These are phyloP conservation scores for Chaetothyriales sp. DNA, from an alignment of 2,329 filamentous ascomycete species.

Conservation along the genomic window DNA sequence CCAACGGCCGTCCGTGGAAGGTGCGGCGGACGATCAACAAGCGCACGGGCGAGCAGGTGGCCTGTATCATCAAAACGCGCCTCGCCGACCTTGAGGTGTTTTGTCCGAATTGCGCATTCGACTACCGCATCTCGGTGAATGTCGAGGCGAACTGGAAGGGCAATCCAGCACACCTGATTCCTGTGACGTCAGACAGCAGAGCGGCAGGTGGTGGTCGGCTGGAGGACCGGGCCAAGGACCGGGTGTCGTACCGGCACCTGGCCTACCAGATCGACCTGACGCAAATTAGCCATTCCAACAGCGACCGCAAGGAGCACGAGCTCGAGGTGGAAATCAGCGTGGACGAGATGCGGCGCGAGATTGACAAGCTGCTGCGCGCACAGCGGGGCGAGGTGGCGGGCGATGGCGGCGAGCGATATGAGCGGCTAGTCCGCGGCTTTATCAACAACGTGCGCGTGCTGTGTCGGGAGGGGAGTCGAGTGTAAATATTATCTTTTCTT, in stretches of 20 bases:
- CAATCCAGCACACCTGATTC: slow-evolving; percentile 40
- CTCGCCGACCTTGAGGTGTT: slow-evolving; percentile 78
- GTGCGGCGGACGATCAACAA: slow-evolving; percentile 53
- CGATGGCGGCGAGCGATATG: slow-evolving; percentile 21
- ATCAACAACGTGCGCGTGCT: slow-evolving; percentile 36
- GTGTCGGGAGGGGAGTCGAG: slow-evolving; percentile 20
- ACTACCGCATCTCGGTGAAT: slow-evolving; percentile 89
- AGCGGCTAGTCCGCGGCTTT: slow-evolving; percentile 34
- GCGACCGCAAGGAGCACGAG: slow-evolving; percentile 31
- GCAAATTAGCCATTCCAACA: slow-evolving; percentile 54
- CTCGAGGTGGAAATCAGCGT: slow-evolving; percentile 37
- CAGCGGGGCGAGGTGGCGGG: not conserved
- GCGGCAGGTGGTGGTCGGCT: slow-evolving; percentile 25
- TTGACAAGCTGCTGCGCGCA: not conserved
- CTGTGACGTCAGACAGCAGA: slow-evolving; percentile 17
- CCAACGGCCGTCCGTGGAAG: slow-evolving; percentile 24
- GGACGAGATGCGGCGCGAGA: slow-evolving; percentile 12
- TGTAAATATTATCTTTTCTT: not conserved
- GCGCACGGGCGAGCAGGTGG: slow-evolving; percentile 54
- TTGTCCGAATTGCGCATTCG: slow-evolving; percentile 62
- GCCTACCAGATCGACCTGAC: slow-evolving; percentile 86
- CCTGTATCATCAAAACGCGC: slow-evolving; percentile 84
- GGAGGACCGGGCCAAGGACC: slow-evolving; percentile 66
- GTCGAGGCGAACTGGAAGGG: slow-evolving; percentile 83
- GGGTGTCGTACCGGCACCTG: slow-evolving; percentile 78